Conservation (phyloP, 1,284 basidiomycete genomes). For the Tausonia pullulans region DNA sequence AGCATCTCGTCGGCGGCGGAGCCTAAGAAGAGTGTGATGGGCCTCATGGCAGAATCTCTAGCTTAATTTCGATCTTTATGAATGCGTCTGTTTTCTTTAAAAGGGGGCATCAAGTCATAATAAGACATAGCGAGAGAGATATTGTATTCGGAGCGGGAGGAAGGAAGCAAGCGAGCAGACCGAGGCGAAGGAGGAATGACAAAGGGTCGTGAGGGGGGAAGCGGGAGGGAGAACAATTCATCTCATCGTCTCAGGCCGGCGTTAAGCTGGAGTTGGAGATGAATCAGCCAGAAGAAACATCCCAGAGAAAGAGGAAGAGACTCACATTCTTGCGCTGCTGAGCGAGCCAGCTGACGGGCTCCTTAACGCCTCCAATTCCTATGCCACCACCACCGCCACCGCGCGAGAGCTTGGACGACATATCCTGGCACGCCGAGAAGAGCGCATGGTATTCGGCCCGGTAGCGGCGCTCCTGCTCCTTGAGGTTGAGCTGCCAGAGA, state of each 20-base stretch:
- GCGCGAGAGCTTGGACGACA: constrained; percentile 53
- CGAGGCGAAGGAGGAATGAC: too few relatives aligned
- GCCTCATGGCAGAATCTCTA: too few relatives aligned
- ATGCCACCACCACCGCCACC: constrained; percentile 19
- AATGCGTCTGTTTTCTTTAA: too few relatives aligned
- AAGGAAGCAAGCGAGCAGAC: background rate
- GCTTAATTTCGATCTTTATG: too few relatives aligned
- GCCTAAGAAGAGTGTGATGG: background rate
- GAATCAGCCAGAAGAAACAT: too few relatives aligned
- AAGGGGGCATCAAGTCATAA: too few relatives aligned
- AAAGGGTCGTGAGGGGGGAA: too few relatives aligned
- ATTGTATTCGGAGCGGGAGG: background rate
- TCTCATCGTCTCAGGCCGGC: too few relatives aligned
- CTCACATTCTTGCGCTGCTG: constrained; percentile 9
- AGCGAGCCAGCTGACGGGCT: constrained; percentile 15
- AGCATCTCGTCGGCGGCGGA: constrained; percentile 13
- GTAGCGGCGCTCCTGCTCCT: constrained; percentile 51
- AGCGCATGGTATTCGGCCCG: constrained; percentile 66
- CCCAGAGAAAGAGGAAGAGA: background rate
- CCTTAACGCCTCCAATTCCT: too few relatives aligned
- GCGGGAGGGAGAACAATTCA: too few relatives aligned
- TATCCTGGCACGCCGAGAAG: constrained; percentile 57
- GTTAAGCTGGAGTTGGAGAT: too few relatives aligned
- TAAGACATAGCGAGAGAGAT: too few relatives aligned
- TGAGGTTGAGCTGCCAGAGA: constrained; percentile 26